Base-by-base conservation (phyloP, 805 yeast genomes). In the Millerozyma miso region DNA sequence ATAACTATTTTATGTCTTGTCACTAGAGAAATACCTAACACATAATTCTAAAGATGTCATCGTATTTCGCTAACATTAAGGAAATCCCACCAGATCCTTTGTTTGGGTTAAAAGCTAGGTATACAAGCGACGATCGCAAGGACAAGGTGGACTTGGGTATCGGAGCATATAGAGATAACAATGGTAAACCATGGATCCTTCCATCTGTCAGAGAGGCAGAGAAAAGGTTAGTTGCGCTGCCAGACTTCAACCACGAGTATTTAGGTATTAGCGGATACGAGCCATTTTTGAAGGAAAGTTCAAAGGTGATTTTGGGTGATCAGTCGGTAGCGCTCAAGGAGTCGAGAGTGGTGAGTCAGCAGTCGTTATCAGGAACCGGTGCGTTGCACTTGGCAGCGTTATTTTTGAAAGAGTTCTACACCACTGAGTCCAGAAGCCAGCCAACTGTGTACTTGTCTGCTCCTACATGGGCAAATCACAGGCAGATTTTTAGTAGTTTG, bases 381-480 rank as follows among this genome's bases (percentile, higher is more conserved):
- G 96, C 98, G 3, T 71, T 90, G 56, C 97, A 90, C 56, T 68
- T 90, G 54, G 93, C 90, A 23, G 96, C 88, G n/a, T 65, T 67
- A 44, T 83, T 85, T 55, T 65, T 85, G 51, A 67, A 74, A 56
- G 68, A 74, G 33, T 80, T 79, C 55, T 77, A 71, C 53, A 62
- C 59, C 31, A 68, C 60, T 40, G 71, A 61, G 54, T n/a, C 32
- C 18, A 29, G 17, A 19, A 8, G 15, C 13, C 7, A 7, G 2
- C 69, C 56, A 45, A 65, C 72, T 19, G 73, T 90, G 38, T 88
- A 88, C 63, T 59, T 90, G 40, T 85, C 96, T 12, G 69, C 76
- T 45, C 99, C 99, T 51, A 89, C 98, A n/a, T 91, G 99, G 99
- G 96, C 93, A 41, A 93, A 93, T 72, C 99, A 91, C 69, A 74